phyloP scores from a whole-genome alignment of 2,329 filamentous ascomycete species.

The Colletotrichum truncatum region DNA sequence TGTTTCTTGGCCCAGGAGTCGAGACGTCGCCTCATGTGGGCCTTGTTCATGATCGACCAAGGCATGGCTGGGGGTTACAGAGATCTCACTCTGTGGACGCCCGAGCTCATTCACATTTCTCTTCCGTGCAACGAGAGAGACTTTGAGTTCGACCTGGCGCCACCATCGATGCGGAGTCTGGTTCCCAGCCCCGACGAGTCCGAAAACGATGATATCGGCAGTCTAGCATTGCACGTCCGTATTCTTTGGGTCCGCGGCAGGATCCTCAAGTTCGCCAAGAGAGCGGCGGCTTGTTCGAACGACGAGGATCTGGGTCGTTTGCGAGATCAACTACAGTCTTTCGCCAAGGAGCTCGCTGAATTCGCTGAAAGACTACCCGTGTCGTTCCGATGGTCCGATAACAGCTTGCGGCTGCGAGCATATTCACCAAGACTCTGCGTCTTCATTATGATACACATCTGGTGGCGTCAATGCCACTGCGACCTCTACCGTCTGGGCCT shows the following conservation, averaged over 20 bases:
- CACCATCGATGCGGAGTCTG: slow-evolving; percentile 59
- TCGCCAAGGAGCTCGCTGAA: slow-evolving; percentile 59
- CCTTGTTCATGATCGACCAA: slow-evolving; percentile 57
- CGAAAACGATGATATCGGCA: slow-evolving; percentile 62
- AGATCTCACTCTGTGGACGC: slow-evolving; percentile 56
- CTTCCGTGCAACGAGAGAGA: slow-evolving; percentile 56
- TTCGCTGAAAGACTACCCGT: slow-evolving; percentile 63
- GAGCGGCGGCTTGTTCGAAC: slow-evolving; percentile 48
- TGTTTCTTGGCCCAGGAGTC: slow-evolving; percentile 55
- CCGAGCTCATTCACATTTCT: slow-evolving; percentile 53
- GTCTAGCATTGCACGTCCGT: slow-evolving; percentile 64
- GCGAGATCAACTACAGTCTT: slow-evolving; percentile 51
- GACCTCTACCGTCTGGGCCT: slow-evolving; percentile 65
- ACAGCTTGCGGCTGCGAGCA: slow-evolving; percentile 62
- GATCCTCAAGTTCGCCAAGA: slow-evolving; percentile 63
- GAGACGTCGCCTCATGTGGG: slow-evolving; percentile 57
- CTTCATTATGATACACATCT: slow-evolving; percentile 68
- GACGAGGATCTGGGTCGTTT: slow-evolving; percentile 47
- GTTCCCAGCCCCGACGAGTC: slow-evolving; percentile 54
- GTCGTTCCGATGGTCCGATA: slow-evolving; percentile 67
- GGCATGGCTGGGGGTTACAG: slow-evolving; percentile 55
- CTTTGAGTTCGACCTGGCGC: slow-evolving; percentile 64
- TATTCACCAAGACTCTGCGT: slow-evolving; percentile 67
- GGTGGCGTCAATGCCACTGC: slow-evolving; percentile 67
- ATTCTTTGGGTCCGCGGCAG: slow-evolving; percentile 64